Evolutionary conservation across 2,329 filamentous ascomycete species (phyloP).

Genomic region (Akanthomyces muscarius): DNA sequence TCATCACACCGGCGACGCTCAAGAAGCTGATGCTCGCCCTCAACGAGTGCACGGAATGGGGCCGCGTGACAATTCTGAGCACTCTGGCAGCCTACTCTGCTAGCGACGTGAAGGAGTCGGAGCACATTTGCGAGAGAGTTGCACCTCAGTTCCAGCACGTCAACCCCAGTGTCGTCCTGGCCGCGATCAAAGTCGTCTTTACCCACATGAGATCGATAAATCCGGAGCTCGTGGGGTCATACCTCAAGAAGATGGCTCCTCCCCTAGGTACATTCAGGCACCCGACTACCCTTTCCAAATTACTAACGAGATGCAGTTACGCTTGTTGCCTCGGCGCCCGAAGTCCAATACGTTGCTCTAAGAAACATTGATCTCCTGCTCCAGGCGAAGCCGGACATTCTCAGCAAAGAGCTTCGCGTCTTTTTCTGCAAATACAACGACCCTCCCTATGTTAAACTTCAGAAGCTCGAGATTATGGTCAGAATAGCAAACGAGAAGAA

Average conservation of each 20-base stretch:
- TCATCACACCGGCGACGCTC: conserved; percentile 75
- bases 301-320: conserved; percentile 59
- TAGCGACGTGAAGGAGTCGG: conserved; percentile 86
- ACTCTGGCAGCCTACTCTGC: conserved; percentile 86
- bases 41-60: conserved; percentile 99
- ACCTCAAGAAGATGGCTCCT: conserved; percentile 98
- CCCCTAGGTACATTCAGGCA: conserved; percentile 65
- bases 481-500: conserved; percentile 97
- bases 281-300: neutral
- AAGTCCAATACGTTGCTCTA: conserved; percentile 96
- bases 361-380: conserved; percentile 94
- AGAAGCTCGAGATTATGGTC: conserved; percentile 99
- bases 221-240: conserved; percentile 73
- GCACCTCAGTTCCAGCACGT: conserved; percentile 97
- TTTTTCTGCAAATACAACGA: conserved; percentile 99
- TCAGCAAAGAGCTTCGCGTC: conserved; percentile 94
- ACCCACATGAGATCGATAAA: conserved; percentile 87
- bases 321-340: conserved; percentile 87
- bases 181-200: conserved; percentile 97
- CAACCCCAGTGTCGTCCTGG: conserved; percentile 92
- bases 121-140: conserved; percentile 96
- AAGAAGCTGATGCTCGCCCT: conserved; percentile 96
- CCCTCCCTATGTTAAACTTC: conserved; percentile 92
- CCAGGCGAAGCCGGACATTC: conserved; percentile 92
- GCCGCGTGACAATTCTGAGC: conserved; percentile 85